phyloP scores from a whole-genome alignment of 2,329 filamentous ascomycete genomes.

The Fusarium sp. region DNA sequence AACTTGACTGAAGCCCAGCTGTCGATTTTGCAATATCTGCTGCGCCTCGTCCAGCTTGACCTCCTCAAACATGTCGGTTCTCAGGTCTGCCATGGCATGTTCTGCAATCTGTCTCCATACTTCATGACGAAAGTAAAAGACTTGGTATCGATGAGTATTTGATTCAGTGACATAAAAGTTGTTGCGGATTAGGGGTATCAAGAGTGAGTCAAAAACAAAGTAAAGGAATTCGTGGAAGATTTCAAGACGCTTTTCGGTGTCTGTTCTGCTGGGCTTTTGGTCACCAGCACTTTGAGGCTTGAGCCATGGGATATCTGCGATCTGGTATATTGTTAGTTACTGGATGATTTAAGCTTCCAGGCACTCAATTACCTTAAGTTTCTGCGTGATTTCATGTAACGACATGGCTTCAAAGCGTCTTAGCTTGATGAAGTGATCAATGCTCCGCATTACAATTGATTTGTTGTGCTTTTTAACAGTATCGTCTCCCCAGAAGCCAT shows the following conservation, averaged over 20 bases:
- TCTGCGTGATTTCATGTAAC: slow-evolving; percentile 81
- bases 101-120: slow-evolving; percentile 83
- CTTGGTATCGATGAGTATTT: slow-evolving; percentile 77
- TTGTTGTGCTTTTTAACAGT: slow-evolving; percentile 69
- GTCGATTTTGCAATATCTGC: slow-evolving; percentile 68
- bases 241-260: slow-evolving; percentile 79
- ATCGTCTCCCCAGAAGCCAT: slow-evolving; percentile 76
- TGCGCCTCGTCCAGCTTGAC: slow-evolving; percentile 68
- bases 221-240: slow-evolving; percentile 88
- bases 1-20: slow-evolving; percentile 80
- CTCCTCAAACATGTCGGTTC: slow-evolving; percentile 81
- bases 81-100: slow-evolving; percentile 75
- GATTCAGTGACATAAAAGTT: slow-evolving; percentile 98
- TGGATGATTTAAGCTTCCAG: background rate
- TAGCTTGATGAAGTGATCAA: slow-evolving; percentile 82
- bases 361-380: slow-evolving; percentile 70
- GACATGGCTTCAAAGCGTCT: slow-evolving; percentile 84
- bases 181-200: slow-evolving; percentile 85
- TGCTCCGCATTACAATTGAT: slow-evolving; percentile 67
- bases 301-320: slow-evolving; percentile 79
- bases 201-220: slow-evolving; percentile 89
- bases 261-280: slow-evolving; percentile 73
- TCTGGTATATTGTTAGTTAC: slow-evolving; percentile 55
- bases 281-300: slow-evolving; percentile 60
- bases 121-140: slow-evolving; percentile 97